Base-by-base conservation (phyloP, 2,329 filamentous ascomycete species). In the Raffaelea deltoideospora region DNA sequence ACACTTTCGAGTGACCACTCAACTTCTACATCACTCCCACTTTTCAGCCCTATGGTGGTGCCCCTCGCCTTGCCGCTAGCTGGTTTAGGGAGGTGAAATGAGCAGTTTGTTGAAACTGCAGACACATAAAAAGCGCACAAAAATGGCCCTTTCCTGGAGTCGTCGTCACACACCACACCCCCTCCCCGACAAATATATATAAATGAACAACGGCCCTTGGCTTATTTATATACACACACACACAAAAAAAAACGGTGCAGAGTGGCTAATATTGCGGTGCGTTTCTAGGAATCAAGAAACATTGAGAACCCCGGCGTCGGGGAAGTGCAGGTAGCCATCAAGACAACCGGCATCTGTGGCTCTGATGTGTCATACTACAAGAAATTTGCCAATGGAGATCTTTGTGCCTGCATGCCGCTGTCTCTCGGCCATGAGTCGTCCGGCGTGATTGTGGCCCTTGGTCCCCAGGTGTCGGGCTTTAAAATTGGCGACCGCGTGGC, bases 351-450 rank as follows among this genome's bases (percentile, higher is more conserved):
- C 27, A 74, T 81, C 47, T 81, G 76, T 52, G 76, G 76, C 38
- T 79, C 74, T 8, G 76, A 81, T 53, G 69, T 79, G 37, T 73
- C 72, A 37, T 81, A 81, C 55, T 81, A 78, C 60, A 78, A 72
- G 53, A 78, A 79, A 48, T 79, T 79, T 50, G 72, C 74, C 55
- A 81, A 81, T 49, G 76, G 76, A 32, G 75, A 79, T 53, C 65
- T 81, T 35, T 76, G 75, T 47, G 74, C 72, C 33, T 75, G 71
- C 44, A 65, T 69, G 42, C 76, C 77, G 21, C 58, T 81, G 23
- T 76, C 72, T 5, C 64, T 80, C 3, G 72, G 72, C n/a, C 69
- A 76, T 46, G 70, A 76, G 52, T 72, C 69, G 37, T 72, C 69
- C 0, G 71, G 70, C 5, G 62, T 65, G n/a, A 65, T 75, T 32